Conservation (phyloP, 2,329 filamentous ascomycete species). For the Colletotrichum orchidophilum region DNA sequence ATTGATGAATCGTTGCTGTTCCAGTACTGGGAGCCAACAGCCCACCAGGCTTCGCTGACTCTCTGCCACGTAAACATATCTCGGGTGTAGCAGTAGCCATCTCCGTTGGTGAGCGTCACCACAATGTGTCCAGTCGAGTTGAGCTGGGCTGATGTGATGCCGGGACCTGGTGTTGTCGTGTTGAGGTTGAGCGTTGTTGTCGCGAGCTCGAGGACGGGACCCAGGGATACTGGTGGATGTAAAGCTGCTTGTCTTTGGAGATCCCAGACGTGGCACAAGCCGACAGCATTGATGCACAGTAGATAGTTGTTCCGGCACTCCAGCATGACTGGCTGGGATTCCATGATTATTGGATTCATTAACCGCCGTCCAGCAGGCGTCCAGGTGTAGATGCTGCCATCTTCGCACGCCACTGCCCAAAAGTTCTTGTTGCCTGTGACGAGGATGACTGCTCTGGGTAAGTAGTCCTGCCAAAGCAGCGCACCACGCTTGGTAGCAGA, state of each 20-base stretch:
- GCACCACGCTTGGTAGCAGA: conserved; percentile 83
- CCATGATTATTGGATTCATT: conserved; percentile 84
- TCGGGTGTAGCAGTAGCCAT: conserved; percentile 90
- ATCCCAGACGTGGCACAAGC: conserved; percentile 94
- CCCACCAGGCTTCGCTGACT: conserved; percentile 98
- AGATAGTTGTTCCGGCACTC: conserved; percentile 92
- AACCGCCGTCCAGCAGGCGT: conserved; percentile 89
- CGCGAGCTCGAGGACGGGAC: conserved; percentile 88
- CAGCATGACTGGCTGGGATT: conserved; percentile 92
- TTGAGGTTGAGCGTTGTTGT: conserved; percentile 81
- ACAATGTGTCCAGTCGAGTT: conserved; percentile 89
- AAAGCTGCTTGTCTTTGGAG: conserved; percentile 83
- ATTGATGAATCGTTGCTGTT: conserved; percentile 95
- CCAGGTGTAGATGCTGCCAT: conserved; percentile 90
- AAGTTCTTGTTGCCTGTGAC: conserved; percentile 90
- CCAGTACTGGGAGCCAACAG: conserved; percentile 98
- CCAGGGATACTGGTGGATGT: conserved; percentile 89
- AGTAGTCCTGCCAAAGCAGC: conserved; percentile 91
- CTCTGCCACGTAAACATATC: conserved; percentile 92
- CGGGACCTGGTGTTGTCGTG: conserved; percentile 78
- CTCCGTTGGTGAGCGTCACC: conserved; percentile 92
- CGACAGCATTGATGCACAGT: conserved; percentile 87
- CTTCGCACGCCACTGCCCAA: conserved; percentile 93
- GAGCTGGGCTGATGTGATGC: conserved; percentile 88
- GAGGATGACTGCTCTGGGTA: conserved; percentile 87